These are phyloP conservation scores for Mucor irregularis DNA, from an alignment of 371 early-diverging fungal species.

Conservation along the genomic window DNA sequence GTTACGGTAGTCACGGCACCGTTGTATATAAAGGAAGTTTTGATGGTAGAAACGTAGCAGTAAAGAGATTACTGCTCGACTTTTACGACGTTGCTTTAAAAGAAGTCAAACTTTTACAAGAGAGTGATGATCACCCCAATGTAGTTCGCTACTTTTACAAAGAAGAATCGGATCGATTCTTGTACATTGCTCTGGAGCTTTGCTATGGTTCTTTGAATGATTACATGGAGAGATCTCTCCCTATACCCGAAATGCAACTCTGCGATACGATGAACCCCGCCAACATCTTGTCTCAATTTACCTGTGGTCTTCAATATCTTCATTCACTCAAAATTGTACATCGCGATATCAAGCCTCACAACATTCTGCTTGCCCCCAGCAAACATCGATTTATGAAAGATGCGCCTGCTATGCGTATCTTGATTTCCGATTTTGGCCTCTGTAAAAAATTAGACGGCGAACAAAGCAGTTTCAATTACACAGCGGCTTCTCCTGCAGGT, in stretches of 20 bases:
- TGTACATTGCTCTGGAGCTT: constrained; percentile 94
- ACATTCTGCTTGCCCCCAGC: constrained; percentile 80
- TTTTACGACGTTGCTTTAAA: constrained; percentile 94
- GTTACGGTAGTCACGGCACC: constrained; percentile 97
- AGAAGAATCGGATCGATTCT: constrained; percentile 86
- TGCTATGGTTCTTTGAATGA: constrained; percentile 81
- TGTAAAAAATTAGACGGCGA: constrained; percentile 93
- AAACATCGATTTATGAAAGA: constrained; percentile 31
- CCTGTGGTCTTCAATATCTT: constrained; percentile 75
- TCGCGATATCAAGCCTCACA: constrained; percentile 80
- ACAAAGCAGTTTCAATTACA: constrained; percentile 93
- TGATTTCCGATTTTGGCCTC: constrained; percentile 98
- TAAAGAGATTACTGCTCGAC: constrained; percentile 91
- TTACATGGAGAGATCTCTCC: constrained; percentile 46
- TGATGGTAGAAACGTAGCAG: constrained; percentile 90
- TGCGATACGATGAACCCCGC: constrained; percentile 46
- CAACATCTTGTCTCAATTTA: constrained; percentile 74
- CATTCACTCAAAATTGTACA: constrained; percentile 78
- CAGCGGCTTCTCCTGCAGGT: constrained; percentile 76
- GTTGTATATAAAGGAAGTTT: constrained; percentile 93
- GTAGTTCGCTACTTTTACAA: constrained; percentile 95
- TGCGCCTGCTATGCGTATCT: constrained; percentile 56
- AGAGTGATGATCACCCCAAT: constrained; percentile 94
- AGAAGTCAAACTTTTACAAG: constrained; percentile 89
- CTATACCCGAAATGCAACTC: constrained; percentile 29